Base-by-base conservation (phyloP, 805 yeast genomes). In the Starmera pachycereana region DNA sequence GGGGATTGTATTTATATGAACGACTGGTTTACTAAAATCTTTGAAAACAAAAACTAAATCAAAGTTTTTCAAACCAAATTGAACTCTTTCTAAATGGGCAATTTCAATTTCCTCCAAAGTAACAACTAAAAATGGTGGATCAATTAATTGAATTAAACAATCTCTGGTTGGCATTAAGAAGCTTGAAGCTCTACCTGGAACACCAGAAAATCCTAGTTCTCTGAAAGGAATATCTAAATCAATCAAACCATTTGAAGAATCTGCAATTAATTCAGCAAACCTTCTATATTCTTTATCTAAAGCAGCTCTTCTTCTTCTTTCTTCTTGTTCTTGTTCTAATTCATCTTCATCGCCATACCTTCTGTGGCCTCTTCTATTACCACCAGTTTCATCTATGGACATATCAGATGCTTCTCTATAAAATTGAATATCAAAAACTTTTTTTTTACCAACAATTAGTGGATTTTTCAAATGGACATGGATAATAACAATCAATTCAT, bases 311-410 rank as follows among this genome's bases (percentile, higher is more conserved):
- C 96, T 76, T 62, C 90, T 74, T 66, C 97, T 80, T 65, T 92
- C 98, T 61, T 92, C 97, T 64, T 90, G 97, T 66, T 92, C 98
- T 63, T 90, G 97, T 63, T 92, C 97, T 48, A 92, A 69, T 65
- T 92, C 98, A 61, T 92, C 98, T 61, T 92, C 98, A 60, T 92
- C 98, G 36, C 98, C 98, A 58, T 92, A 92, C 55, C 92, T 66
- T 58, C 92, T 68, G 49, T 74, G 75, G 61, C 81, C 81, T 48
- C 74, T 75, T 61, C 97, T 78, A 65, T 86, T 81, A 46, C 96
- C 81, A 48, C 97, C 96, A 14, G 98, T 92, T 63, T 92, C 98
- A 62, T 92, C 98, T 53, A 88, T 88, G 4, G 95, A 79, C 71
- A 88, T 83, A 57, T 92, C 98, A 28, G 95, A 79, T 11, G 97